phyloP scores from a whole-genome alignment of 2,329 filamentous ascomycete genomes.

The Talaromyces sp. region DNA sequence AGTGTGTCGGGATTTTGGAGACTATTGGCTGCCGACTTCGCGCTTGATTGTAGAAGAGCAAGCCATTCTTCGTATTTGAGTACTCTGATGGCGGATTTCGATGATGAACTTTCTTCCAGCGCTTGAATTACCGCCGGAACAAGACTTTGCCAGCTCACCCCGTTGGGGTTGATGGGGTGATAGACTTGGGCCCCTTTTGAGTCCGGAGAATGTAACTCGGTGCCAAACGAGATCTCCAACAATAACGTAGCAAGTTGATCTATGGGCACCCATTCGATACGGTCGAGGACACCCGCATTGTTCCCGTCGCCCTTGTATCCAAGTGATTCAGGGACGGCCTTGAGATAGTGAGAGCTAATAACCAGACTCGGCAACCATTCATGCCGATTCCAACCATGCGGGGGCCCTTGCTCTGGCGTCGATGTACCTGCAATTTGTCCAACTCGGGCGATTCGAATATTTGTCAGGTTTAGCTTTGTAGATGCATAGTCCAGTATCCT shows the following conservation, averaged over 20 bases:
- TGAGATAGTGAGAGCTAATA: constrained; percentile 7
- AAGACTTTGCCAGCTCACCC: constrained; percentile 9
- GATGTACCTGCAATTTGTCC: constrained; percentile 14
- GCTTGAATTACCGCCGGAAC: background rate
- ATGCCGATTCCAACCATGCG: constrained; percentile 11
- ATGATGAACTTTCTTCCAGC: background rate
- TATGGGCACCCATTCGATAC: constrained; percentile 10
- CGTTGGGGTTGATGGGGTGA: constrained; percentile 8
- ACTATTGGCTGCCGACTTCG: background rate
- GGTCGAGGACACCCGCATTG: background rate
- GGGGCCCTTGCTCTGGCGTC: constrained; percentile 3
- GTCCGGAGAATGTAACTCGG: background rate
- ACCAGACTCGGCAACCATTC: constrained; percentile 15
- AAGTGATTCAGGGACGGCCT: background rate
- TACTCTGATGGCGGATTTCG: background rate
- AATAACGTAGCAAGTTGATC: constrained; percentile 6
- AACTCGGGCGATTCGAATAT: background rate
- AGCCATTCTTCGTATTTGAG: constrained; percentile 13
- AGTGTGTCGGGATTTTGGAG: background rate
- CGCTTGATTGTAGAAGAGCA: background rate
- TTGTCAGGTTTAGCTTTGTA: background rate
- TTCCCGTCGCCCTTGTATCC: background rate
- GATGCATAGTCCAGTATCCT: constrained; percentile 10
- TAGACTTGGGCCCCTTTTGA: background rate
- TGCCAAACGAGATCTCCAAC: constrained; percentile 1